Conservation (phyloP, 805 yeast species). For the Kuraishia cidri region DNA sequence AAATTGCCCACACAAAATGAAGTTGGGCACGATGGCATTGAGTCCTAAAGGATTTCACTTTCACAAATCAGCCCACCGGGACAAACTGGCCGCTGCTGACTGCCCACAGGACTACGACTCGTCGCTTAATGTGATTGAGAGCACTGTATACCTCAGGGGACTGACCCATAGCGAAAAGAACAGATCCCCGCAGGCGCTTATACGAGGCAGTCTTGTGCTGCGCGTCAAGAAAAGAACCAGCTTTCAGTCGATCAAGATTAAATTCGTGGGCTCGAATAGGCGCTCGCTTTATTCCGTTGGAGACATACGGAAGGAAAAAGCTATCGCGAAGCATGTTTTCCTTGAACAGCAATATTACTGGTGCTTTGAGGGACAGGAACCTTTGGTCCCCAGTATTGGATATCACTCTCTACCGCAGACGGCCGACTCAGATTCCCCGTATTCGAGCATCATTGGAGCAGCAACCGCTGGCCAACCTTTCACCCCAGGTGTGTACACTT, state of each 20-base stretch:
- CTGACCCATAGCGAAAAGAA: neutral
- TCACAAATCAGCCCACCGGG: too few relatives aligned
- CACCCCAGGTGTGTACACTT: slow-evolving; percentile 12
- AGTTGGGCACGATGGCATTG: too few relatives aligned
- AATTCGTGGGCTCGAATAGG: neutral
- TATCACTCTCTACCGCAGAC: too few relatives aligned
- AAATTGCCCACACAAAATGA: too few relatives aligned
- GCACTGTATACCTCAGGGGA: slow-evolving; percentile 1
- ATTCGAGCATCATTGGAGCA: too few relatives aligned
- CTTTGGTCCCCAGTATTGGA: too few relatives aligned
- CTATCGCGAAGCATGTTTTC: neutral
- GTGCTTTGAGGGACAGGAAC: slow-evolving; percentile 3
- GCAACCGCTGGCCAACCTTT: slow-evolving; percentile 4
- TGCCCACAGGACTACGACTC: too few relatives aligned
- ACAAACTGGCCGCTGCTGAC: too few relatives aligned
- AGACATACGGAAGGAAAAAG: neutral
- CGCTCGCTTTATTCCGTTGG: neutral
- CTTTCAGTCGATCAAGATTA: neutral
- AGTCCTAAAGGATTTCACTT: too few relatives aligned
- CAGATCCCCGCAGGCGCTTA: neutral
- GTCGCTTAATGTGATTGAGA: neutral
- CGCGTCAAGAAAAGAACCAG: neutral
- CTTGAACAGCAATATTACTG: slow-evolving; percentile 4
- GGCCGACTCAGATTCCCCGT: too few relatives aligned
- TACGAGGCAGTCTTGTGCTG: slow-evolving; percentile 1